A percentile compares a stretch with the other conserved stretches of the same genome.
Conservation (phyloP, 2,329 filamentous ascomycete genomes). For the Mycosphaerella sp. region DNA sequence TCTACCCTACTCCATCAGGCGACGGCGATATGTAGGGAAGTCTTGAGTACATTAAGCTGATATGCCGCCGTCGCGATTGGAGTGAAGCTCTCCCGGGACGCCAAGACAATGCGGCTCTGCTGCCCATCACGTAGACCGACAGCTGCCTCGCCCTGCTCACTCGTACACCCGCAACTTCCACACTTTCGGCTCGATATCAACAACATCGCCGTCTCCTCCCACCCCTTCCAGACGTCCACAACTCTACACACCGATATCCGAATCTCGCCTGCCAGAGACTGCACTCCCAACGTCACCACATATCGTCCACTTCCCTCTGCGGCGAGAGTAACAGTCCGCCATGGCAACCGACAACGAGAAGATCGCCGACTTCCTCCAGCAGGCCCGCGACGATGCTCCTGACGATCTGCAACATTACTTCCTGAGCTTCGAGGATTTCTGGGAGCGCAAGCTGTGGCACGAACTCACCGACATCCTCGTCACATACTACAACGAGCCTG, state of each 20-base stretch:
- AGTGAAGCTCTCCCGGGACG: constrained; percentile 3
- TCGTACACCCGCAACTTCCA: no score
- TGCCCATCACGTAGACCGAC: not conserved
- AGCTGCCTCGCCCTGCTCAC: not conserved
- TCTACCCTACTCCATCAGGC: constrained; percentile 15
- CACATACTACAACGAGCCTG: constrained; percentile 76
- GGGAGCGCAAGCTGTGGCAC: constrained; percentile 99
- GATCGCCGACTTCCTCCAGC: constrained; percentile 84
- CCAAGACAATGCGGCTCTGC: constrained; percentile 13
- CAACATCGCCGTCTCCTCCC: not conserved
- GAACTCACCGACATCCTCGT: constrained; percentile 87
- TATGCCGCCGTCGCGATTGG: constrained; percentile 4
- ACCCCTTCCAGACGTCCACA: not conserved
- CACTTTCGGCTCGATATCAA: not conserved
- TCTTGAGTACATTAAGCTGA: not conserved
- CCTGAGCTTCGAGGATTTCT: constrained; percentile 89
- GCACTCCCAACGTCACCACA: not conserved
- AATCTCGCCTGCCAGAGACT: not conserved
- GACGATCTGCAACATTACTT: constrained; percentile 83
- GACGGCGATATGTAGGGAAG: not conserved
- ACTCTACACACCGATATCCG: not conserved
- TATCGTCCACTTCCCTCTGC: not conserved
- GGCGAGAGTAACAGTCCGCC: not conserved
- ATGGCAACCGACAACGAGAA: constrained; percentile 70
- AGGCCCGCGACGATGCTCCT: constrained; percentile 81